These are phyloP conservation scores for Lentinula edodes DNA, from an alignment of 768 basidiomycete genomes.

Conservation along the genomic window DNA sequence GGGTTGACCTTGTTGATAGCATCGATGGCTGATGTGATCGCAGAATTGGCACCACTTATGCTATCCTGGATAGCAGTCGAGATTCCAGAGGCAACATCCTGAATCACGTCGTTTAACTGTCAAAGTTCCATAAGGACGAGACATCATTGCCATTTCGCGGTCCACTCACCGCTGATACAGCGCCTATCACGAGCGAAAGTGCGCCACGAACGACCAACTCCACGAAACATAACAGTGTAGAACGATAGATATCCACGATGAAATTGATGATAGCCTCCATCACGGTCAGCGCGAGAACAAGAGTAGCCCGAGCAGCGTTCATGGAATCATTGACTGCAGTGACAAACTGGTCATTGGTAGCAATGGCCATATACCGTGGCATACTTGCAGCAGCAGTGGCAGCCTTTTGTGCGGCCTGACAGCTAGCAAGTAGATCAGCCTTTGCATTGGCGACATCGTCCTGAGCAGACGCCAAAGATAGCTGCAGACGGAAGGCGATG, in stretches of 20 bases:
- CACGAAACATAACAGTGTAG: conserved; percentile 89
- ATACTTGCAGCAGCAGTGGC: conserved; percentile 79
- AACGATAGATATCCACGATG: conserved; percentile 87
- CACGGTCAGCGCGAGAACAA: conserved; percentile 70
- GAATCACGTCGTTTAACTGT: conserved; percentile 70
- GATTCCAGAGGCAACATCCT: conserved; percentile 50
- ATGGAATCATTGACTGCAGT: conserved; percentile 77
- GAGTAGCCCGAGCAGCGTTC: conserved; percentile 66
- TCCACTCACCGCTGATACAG: conserved; percentile 70
- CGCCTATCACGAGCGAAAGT: conserved; percentile 72
- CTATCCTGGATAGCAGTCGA: conserved; percentile 72
- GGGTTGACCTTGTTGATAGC: conserved; percentile 76
- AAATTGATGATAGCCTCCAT: conserved; percentile 91
- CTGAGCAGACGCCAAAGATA: conserved; percentile 68
- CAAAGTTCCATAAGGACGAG: not conserved
- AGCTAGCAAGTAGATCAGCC: conserved; percentile 72
- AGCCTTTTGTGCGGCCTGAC: conserved; percentile 78
- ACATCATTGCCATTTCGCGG: not conserved
- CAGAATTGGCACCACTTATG: conserved; percentile 60
- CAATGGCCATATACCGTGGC: conserved; percentile 83
- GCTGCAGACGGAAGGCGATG: conserved; percentile 75
- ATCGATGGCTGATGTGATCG: conserved; percentile 56
- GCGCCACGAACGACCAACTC: conserved; percentile 84
- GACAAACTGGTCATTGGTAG: conserved; percentile 75
- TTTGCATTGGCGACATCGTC: conserved; percentile 66